phyloP scores from a whole-genome alignment of 441 rosid species.

The Gossypium trilobum region DNA sequence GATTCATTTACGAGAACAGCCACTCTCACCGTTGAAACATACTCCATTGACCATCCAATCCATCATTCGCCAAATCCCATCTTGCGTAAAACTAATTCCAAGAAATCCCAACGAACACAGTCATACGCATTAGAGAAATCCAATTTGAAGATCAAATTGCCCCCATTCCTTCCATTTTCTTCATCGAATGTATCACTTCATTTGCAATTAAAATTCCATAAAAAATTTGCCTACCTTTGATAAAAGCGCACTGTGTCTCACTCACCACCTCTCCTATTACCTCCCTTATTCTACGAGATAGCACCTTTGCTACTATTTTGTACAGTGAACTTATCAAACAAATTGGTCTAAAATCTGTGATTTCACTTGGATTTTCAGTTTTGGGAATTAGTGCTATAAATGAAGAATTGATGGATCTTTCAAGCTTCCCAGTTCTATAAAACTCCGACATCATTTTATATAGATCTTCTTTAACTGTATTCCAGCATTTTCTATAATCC shows the following conservation, averaged over 20 bases:
- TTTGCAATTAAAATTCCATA: background rate
- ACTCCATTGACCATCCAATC: too few relatives aligned
- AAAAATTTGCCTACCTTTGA: too few relatives aligned
- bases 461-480: background rate
- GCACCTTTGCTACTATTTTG: background rate
- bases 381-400: background rate
- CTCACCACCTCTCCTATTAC: background rate
- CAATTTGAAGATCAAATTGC: too few relatives aligned
- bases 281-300: background rate
- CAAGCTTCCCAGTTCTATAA: background rate
- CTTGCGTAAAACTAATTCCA: too few relatives aligned
- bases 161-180: background rate
- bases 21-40: too few relatives aligned
- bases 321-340: background rate
- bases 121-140: too few relatives aligned
- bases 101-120: too few relatives aligned
- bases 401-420: background rate
- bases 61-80: too few relatives aligned
- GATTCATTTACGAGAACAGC: too few relatives aligned
- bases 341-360: too few relatives aligned
- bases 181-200: too few relatives aligned
- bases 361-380: too few relatives aligned
- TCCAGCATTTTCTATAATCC: background rate
- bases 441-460: background rate
- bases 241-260: background rate